phyloP scores from a whole-genome alignment of 305 asterid species.

The Nicotiana rustica region DNA sequence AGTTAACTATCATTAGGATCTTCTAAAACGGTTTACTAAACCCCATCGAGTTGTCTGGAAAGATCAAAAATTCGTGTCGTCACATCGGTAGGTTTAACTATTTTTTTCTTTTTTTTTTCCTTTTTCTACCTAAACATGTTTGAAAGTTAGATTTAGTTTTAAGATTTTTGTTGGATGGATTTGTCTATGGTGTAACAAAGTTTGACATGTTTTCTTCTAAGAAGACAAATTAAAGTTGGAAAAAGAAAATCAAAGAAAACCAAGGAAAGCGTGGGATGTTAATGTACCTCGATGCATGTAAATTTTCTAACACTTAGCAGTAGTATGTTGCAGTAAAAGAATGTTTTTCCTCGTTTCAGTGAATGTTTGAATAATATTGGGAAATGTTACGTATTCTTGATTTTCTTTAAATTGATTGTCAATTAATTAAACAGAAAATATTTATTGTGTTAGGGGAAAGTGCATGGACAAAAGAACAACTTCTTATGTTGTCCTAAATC shows the following conservation, averaged over 20 bases:
- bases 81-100: background rate
- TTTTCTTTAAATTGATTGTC: conserved; percentile 4
- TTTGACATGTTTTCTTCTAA: background rate
- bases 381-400: conserved; percentile 28
- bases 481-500: conserved; percentile 31
- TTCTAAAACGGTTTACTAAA: background rate
- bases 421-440: conserved; percentile 29
- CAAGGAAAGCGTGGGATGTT: conserved; percentile 39
- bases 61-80: background rate
- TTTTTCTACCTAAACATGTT: background rate
- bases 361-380: conserved; percentile 41
- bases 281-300: conserved; percentile 45
- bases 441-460: conserved; percentile 30
- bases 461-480: conserved; percentile 31
- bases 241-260: conserved; percentile 5
- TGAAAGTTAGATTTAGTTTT: background rate
- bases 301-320: conserved; percentile 34
- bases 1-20: background rate
- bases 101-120: too few relatives aligned
- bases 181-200: conserved; percentile 31
- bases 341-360: conserved; percentile 56
- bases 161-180: background rate
- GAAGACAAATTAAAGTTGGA: conserved; percentile 29
- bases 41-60: background rate
- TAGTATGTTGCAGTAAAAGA: conserved; percentile 52